These are phyloP conservation scores for Trichoderma sp. DNA, from an alignment of 2,329 filamentous ascomycete genomes.

Conservation along the genomic window DNA sequence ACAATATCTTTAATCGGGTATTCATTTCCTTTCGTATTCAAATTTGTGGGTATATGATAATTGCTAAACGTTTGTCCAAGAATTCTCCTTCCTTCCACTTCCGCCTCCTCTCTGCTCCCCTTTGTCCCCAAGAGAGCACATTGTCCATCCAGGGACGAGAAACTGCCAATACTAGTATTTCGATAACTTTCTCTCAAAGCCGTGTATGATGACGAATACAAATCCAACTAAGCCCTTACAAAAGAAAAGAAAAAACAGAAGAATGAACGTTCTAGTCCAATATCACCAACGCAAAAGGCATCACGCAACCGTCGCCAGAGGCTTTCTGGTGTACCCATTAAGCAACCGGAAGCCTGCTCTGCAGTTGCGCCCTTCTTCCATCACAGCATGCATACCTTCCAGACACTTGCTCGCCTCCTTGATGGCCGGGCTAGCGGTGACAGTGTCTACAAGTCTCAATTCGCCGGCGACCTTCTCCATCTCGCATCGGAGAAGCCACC, in stretches of 20 bases:
- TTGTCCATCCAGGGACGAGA: background rate
- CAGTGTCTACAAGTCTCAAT: constrained; percentile 55
- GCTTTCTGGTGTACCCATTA: constrained; percentile 66
- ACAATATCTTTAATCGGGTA: background rate
- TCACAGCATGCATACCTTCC: constrained; percentile 59
- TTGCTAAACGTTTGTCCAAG: background rate
- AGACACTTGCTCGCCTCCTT: constrained; percentile 60
- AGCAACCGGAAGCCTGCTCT: constrained; percentile 63
- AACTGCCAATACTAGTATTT: background rate
- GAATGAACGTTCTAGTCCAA: constrained; percentile 12
- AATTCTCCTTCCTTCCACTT: background rate
- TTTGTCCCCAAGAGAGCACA: background rate
- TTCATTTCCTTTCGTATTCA: background rate
- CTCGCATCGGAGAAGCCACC: constrained; percentile 88
- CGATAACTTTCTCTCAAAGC: background rate
- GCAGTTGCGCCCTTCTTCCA: constrained; percentile 63
- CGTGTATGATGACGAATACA: background rate
- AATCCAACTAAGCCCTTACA: background rate
- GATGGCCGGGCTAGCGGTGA: constrained; percentile 53
- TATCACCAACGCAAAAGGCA: background rate
- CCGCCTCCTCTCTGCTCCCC: background rate
- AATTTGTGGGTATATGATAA: constrained; percentile 2
- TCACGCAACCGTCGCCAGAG: constrained; percentile 35
- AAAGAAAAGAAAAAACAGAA: background rate
- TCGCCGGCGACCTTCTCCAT: constrained; percentile 77